Percentiles rank a stretch among this genome's conserved stretches.
These are phyloP conservation scores for Jaminaea rosea DNA, from an alignment of 1,284 basidiomycete species.

Conservation along the genomic window DNA sequence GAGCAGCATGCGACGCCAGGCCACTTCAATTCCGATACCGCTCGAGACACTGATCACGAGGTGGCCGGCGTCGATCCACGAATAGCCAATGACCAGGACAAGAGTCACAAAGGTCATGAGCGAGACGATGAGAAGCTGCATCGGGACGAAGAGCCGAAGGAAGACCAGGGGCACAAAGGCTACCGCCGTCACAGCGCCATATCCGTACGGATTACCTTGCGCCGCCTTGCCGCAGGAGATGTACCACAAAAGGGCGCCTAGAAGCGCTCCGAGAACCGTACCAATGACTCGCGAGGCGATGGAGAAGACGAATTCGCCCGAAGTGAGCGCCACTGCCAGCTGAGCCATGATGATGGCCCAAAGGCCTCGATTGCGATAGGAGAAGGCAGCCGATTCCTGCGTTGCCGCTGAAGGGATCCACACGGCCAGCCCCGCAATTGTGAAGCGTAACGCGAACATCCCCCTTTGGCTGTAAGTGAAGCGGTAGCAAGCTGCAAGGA, in stretches of 20 bases:
- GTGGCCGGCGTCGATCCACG: slow-evolving; percentile 57
- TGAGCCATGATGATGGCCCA: slow-evolving; percentile 64
- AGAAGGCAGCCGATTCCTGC: neutral
- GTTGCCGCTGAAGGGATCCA: neutral
- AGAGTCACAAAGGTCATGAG: slow-evolving; percentile 6
- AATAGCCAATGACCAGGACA: slow-evolving; percentile 55
- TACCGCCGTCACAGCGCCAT: slow-evolving; percentile 54
- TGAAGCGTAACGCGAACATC: slow-evolving; percentile 57
- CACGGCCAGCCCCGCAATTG: slow-evolving; percentile 45
- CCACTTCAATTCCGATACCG: slow-evolving; percentile 55
- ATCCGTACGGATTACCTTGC: slow-evolving; percentile 57
- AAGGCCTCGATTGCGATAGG: neutral
- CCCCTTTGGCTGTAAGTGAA: slow-evolving; percentile 47
- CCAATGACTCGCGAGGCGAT: slow-evolving; percentile 54
- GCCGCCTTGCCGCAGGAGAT: slow-evolving; percentile 53
- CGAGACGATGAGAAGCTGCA: slow-evolving; percentile 46
- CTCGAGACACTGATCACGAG: slow-evolving; percentile 51
- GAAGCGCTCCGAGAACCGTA: slow-evolving; percentile 50
- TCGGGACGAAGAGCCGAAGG: slow-evolving; percentile 53
- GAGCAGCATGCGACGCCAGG: slow-evolving; percentile 52
- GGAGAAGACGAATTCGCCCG: slow-evolving; percentile 33
- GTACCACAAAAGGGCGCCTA: slow-evolving; percentile 59
- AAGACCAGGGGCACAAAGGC: slow-evolving; percentile 56
- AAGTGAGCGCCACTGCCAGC: slow-evolving; percentile 57
- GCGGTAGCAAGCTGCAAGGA: slow-evolving; percentile 8